These are phyloP conservation scores for Vaccinium vitisidaea DNA, from an alignment of 148 eudicot species.

Conservation along the genomic window DNA sequence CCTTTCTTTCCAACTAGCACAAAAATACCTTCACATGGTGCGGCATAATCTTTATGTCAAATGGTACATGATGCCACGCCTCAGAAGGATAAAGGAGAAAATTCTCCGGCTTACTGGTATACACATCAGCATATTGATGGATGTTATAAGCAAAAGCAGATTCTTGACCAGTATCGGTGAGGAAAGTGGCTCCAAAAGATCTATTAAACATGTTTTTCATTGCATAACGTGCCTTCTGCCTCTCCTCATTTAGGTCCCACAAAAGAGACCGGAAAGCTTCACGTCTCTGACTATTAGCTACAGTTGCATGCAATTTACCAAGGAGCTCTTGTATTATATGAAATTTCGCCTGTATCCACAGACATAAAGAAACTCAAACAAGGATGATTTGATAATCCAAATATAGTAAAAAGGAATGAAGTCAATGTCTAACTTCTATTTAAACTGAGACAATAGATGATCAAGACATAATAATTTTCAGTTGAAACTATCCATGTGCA, in stretches of 20 bases:
- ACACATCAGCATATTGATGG: constrained; percentile 95
- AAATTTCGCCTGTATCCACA: constrained; percentile 68
- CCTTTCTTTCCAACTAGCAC: constrained; percentile 8
- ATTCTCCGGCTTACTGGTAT: constrained; percentile 96
- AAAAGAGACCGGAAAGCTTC: constrained; percentile 67
- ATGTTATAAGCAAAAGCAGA: constrained; percentile 91
- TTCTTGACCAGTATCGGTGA: constrained; percentile 93
- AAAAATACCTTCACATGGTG: constrained; percentile 87
- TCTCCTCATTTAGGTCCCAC: constrained; percentile 78
- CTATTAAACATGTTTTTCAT: constrained; percentile 90
- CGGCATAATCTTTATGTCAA: constrained; percentile 94
- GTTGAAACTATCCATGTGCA: background rate
- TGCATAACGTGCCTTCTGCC: constrained; percentile 60
- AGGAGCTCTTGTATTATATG: constrained; percentile 95
- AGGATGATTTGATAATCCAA: background rate
- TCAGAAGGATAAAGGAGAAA: constrained; percentile 81
- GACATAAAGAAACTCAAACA: background rate
- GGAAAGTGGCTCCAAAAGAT: constrained; percentile 95
- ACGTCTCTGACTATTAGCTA: constrained; percentile 43
- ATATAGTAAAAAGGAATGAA: background rate
- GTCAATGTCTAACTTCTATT: background rate
- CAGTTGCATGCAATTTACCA: constrained; percentile 78
- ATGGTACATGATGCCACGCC: constrained; percentile 92
- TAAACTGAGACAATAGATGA: background rate
- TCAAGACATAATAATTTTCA: background rate